phyloP scores from a whole-genome alignment of 176 grass and related monocot genomes.

The Oryza glumipatula region DNA sequence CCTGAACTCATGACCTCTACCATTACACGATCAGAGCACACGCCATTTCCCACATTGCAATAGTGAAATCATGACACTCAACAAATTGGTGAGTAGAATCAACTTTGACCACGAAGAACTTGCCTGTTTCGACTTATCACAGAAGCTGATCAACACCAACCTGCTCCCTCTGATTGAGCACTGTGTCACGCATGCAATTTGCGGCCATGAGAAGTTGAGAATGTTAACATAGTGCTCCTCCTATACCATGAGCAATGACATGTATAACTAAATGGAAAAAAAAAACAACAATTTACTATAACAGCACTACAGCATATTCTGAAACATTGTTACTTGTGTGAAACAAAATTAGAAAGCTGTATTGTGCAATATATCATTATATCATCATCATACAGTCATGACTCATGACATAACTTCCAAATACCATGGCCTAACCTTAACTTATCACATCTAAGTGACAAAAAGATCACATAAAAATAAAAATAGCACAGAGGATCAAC shows the following conservation, averaged over 20 bases:
- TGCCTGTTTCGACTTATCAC: constrained; percentile 69
- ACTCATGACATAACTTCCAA: neutral
- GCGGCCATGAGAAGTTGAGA: constrained; percentile 88
- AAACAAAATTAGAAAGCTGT: neutral
- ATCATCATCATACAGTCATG: neutral
- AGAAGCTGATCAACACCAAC: constrained; percentile 82
- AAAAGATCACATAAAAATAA: constrained; percentile 14
- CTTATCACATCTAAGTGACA: neutral
- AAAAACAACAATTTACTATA: neutral
- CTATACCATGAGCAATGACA: constrained; percentile 41
- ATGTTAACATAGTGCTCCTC: constrained; percentile 84
- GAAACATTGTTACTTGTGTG: neutral
- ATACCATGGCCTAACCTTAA: neutral
- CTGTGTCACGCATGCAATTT: constrained; percentile 76
- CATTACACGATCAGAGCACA: neutral
- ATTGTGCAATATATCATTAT: neutral
- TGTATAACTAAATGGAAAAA: constrained; percentile 2
- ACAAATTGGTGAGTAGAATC: constrained; percentile 25
- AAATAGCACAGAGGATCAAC: neutral
- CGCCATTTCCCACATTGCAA: neutral
- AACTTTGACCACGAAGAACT: constrained; percentile 27
- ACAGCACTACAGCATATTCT: neutral
- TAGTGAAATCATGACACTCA: constrained; percentile 9
- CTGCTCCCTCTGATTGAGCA: constrained; percentile 79
- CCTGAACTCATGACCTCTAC: neutral